phyloP scores from a whole-genome alignment of 768 basidiomycete species.

The Podaxis sp. region DNA sequence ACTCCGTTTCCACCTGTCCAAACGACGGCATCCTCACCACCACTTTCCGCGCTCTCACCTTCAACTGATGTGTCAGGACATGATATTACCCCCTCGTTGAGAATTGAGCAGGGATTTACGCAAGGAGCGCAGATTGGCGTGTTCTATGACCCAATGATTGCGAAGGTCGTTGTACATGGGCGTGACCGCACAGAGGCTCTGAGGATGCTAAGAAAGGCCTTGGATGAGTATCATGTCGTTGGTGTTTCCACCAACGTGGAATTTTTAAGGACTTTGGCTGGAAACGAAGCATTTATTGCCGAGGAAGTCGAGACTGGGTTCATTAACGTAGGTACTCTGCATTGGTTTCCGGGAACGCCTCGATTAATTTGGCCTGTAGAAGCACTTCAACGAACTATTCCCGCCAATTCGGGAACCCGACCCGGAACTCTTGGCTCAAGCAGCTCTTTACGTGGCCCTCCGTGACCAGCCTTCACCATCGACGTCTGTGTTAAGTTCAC shows the following conservation, averaged over 20 bases:
- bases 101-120: slow-evolving; percentile 88
- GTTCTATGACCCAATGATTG: slow-evolving; percentile 90
- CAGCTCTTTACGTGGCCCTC: slow-evolving; percentile 70
- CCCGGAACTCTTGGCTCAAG: slow-evolving; percentile 67
- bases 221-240: slow-evolving; percentile 87
- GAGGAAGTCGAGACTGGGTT: slow-evolving; percentile 91
- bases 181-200: slow-evolving; percentile 81
- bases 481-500: slow-evolving; percentile 32
- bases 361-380: slow-evolving; percentile 38
- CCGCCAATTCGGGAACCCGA: slow-evolving; percentile 55
- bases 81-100: slow-evolving; percentile 53
- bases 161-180: slow-evolving; percentile 88
- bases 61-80: slow-evolving; percentile 20
- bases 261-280: slow-evolving; percentile 76
- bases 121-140: slow-evolving; percentile 80
- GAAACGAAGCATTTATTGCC: slow-evolving; percentile 69
- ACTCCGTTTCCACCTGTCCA: slow-evolving; percentile 31
- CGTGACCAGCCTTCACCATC: slow-evolving; percentile 44
- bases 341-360: neutral
- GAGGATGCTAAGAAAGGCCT: slow-evolving; percentile 69
- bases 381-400: slow-evolving; percentile 82
- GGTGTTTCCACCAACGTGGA: slow-evolving; percentile 91
- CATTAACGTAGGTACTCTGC: slow-evolving; percentile 52
- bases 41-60: slow-evolving; percentile 24
- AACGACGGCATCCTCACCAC: slow-evolving; percentile 17